phyloP scores from a whole-genome alignment of 1,139 yeast species.

The Yamadazyma membranifaciens region DNA sequence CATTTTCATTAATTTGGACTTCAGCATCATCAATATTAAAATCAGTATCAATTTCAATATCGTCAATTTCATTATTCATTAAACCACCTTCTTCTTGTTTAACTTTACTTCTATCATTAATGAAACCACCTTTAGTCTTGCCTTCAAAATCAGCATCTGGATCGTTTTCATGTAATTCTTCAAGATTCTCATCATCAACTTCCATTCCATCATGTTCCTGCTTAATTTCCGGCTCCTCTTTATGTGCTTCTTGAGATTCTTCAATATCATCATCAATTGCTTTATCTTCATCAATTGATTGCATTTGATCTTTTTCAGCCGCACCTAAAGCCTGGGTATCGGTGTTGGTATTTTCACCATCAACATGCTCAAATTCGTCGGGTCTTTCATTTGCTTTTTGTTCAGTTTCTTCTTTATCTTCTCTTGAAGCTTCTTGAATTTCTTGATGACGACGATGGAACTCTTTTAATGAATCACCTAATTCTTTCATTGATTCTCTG shows the following conservation, averaged over 20 bases:
- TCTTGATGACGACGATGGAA: constrained; percentile 90
- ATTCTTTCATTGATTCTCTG: constrained; percentile 77
- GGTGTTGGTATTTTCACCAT: constrained; percentile 70
- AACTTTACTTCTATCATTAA: constrained; percentile 44
- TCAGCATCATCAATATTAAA: constrained; percentile 29
- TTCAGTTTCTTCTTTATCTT: constrained; percentile 39
- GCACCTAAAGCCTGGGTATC: constrained; percentile 94
- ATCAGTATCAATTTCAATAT: constrained; percentile 18
- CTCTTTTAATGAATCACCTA: constrained; percentile 89
- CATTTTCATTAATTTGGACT: constrained; percentile 27
- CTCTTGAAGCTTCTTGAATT: constrained; percentile 60
- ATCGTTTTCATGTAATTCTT: constrained; percentile 24
- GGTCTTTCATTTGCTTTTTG: constrained; percentile 62
- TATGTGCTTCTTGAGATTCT: constrained; percentile 9
- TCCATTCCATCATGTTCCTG: constrained; percentile 26
- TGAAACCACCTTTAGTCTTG: constrained; percentile 50
- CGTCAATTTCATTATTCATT: constrained; percentile 20
- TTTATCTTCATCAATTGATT: constrained; percentile 75
- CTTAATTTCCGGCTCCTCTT: constrained; percentile 20
- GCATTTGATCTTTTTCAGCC: constrained; percentile 78
- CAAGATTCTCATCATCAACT: constrained; percentile 20
- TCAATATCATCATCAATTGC: constrained; percentile 73
- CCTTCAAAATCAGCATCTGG: constrained; percentile 50
- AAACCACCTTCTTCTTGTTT: constrained; percentile 28
- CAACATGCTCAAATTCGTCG: constrained; percentile 90